Conservation (phyloP, 2,329 filamentous ascomycete species). For the Penicillium polonicum region DNA sequence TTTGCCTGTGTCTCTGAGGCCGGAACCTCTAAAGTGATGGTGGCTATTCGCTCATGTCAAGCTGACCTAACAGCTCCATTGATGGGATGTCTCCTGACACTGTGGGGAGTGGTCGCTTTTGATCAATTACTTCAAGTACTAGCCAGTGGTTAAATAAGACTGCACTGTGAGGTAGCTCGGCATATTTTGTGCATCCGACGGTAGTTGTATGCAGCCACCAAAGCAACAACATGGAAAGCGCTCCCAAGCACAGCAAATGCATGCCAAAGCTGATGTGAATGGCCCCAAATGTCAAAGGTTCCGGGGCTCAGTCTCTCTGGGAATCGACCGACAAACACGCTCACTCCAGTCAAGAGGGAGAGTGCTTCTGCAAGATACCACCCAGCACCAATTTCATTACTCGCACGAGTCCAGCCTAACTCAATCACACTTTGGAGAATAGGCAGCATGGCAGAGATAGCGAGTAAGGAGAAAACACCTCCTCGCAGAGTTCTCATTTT, state of each 20-base stretch:
- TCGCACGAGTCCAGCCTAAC: slow-evolving; percentile 22
- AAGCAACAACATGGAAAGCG: slow-evolving; percentile 9
- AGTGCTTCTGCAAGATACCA: slow-evolving; percentile 15
- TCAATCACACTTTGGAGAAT: slow-evolving; percentile 25
- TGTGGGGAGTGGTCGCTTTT: no score
- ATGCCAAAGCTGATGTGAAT: slow-evolving; percentile 19
- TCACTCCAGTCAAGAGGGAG: slow-evolving; percentile 9
- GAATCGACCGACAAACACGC: slow-evolving; percentile 10
- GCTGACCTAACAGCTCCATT: no score
- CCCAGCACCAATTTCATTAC: slow-evolving; percentile 10
- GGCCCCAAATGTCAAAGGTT: slow-evolving; percentile 16
- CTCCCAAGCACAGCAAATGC: slow-evolving; percentile 13
- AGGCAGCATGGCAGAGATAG: slow-evolving; percentile 30
- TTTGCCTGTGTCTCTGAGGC: no score
- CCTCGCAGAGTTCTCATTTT: slow-evolving; percentile 27
- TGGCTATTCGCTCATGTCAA: no score
- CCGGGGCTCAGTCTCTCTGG: slow-evolving; percentile 15
- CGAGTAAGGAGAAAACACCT: slow-evolving; percentile 25
- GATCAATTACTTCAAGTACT: no score
- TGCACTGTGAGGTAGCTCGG: neutral
- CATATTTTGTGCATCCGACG: neutral
- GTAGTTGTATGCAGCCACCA: slow-evolving; percentile 8
- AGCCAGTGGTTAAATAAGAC: no score
- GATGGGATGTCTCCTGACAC: no score
- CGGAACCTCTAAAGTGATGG: no score